Percentiles rank a stretch among this genome's conserved stretches.
Conservation (phyloP, 1,139 yeast species). For the Suhomyces chickasaworum region DNA sequence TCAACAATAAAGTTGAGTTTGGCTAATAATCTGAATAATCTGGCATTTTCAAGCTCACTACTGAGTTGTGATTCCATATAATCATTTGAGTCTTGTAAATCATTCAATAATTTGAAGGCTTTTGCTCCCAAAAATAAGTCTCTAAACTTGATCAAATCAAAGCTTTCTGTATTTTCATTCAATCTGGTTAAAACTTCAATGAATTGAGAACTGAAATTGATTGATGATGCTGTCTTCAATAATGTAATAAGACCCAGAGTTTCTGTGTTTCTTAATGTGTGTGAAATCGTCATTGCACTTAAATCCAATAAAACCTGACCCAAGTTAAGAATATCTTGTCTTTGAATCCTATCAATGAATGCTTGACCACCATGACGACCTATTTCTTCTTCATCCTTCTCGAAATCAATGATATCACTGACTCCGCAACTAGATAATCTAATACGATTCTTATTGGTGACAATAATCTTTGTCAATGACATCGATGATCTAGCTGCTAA, state of each 20-base stretch:
- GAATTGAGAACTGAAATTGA: conserved; percentile 27
- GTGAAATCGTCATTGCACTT: conserved; percentile 44
- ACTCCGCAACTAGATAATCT: conserved; percentile 74
- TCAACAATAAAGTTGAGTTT: conserved; percentile 80
- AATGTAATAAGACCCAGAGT: conserved; percentile 14
- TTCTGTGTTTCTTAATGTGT: conserved; percentile 26
- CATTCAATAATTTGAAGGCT: conserved; percentile 51
- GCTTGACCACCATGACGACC: conserved; percentile 19
- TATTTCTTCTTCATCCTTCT: conserved; percentile 32
- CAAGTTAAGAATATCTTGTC: conserved; percentile 55
- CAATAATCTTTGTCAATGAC: conserved; percentile 68
- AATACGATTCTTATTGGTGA: conserved; percentile 70
- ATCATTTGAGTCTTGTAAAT: conserved; percentile 61
- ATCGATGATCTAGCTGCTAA: conserved; percentile 64
- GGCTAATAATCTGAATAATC: conserved; percentile 78
- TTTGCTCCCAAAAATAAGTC: conserved; percentile 36
- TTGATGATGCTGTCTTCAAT: conserved; percentile 22
- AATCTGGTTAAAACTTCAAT: conserved; percentile 15
- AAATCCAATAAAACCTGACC: conserved; percentile 64
- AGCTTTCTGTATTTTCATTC: conserved; percentile 10
- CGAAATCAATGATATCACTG: conserved; percentile 60
- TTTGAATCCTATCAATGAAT: conserved; percentile 37
- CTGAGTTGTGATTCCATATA: conserved; percentile 65
- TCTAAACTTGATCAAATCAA: conserved; percentile 19
- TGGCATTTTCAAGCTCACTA: conserved; percentile 83